Evolutionary conservation across 2,329 filamentous ascomycete species (phyloP), one percentile per base, ranked within the genome.

Genomic region (Pseudogymnoascus sp.): DNA sequence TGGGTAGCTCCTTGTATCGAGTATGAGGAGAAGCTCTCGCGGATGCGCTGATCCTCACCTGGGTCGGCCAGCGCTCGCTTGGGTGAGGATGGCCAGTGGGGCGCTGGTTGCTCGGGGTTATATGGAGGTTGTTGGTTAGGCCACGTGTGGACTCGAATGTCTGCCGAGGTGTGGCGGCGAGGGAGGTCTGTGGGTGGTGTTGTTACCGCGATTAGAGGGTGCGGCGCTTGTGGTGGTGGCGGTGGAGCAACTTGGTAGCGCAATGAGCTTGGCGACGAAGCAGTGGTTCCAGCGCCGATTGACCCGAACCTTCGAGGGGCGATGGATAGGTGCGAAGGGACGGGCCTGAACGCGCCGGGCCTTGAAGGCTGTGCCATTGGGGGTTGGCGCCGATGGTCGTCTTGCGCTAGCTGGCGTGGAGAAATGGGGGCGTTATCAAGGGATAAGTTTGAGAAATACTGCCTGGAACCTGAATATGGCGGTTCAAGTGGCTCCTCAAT

Each of bases 141-240:
- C 86, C 90, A 93, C 38, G 89, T 91, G 72, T 92, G 89, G 70
- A 93, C 89, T 62, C 95, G 88, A 69, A 99, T 98, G 73, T 99
- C 95, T 64, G 95, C 95, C 40, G 93, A 93, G 1, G 95, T 99
- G 76, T 99, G 95, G 65, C 93, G 86, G 66, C 93, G 87, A 50
- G 87, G 84, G 56, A 96, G 81, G 70, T 86, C 92, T 63, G 85
- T 83, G 37, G 87, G 85, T 35, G 85, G 83, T 26, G 83, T 81
- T 69, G 87, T 81, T 33, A 85, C 81, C 63, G 84, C 79, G 16
- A 88, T 83, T 19, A 88, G 79, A 35, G 87, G 87, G 71, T 90
- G 89, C 33, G 86, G 84, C 14, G 76, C 81, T 66, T 81, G 81
- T 60, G 76, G 78, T 63, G 87, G 87, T 26, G 62, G 62, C 35